phyloP scores from a whole-genome alignment of 2,329 filamentous ascomycete genomes.

The Talaromyces rugulosus region DNA sequence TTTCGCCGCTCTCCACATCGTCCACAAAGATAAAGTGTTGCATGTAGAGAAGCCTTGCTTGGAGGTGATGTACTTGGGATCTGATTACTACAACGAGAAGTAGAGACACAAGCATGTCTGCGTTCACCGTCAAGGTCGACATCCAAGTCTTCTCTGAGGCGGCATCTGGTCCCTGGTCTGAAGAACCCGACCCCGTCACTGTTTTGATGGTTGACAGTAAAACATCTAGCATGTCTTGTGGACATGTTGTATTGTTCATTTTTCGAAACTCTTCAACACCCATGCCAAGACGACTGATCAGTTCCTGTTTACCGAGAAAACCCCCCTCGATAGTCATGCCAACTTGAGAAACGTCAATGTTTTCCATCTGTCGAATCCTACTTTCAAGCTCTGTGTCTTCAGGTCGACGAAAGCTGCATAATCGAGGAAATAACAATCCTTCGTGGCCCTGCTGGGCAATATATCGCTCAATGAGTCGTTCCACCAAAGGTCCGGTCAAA shows the following conservation, averaged over 20 bases:
- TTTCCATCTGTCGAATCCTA: conserved; percentile 88
- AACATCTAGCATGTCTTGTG: conserved; percentile 83
- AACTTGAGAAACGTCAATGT: conserved; percentile 89
- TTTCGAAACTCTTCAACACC: conserved; percentile 88
- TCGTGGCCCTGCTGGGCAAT: conserved; percentile 90
- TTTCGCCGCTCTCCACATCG: conserved; percentile 92
- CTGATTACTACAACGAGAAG: conserved; percentile 89
- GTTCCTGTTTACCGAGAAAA: conserved; percentile 70
- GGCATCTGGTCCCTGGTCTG: conserved; percentile 36
- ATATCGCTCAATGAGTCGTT: conserved; percentile 91
- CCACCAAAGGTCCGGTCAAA: conserved; percentile 84
- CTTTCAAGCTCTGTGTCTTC: conserved; percentile 86
- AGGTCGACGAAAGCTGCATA: conserved; percentile 70
- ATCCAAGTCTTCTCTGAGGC: conserved; percentile 48
- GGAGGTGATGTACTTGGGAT: conserved; percentile 79
- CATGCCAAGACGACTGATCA: conserved; percentile 69
- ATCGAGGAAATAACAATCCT: conserved; percentile 71
- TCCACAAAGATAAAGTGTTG: conserved; percentile 97
- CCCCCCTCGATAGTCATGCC: conserved; percentile 82
- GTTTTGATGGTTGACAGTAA: conserved; percentile 77
- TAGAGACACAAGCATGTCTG: conserved; percentile 88
- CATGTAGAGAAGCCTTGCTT: conserved; percentile 89
- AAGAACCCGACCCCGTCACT: conserved; percentile 62
- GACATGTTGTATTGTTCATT: conserved; percentile 70
- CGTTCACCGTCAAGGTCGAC: conserved; percentile 65